These are phyloP conservation scores for Bipolaris bicolor DNA, from an alignment of 2,329 filamentous ascomycete species.

Conservation along the genomic window DNA sequence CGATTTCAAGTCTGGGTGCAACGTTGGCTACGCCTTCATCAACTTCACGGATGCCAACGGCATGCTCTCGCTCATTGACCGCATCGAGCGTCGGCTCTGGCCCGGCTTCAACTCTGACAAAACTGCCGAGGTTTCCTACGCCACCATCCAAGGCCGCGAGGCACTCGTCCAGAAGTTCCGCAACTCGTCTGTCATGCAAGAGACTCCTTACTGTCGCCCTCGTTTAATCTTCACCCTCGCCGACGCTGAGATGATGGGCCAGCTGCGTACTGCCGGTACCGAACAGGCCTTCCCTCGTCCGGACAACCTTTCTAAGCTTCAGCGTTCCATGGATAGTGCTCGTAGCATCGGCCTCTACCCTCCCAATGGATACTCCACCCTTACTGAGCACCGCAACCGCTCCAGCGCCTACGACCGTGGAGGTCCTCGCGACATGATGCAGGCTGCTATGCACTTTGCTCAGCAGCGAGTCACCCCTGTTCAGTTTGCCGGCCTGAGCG, in stretches of 20 bases:
- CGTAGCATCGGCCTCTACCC: constrained; percentile 87
- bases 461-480: constrained; percentile 24
- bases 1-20: constrained; percentile 58
- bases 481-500: constrained; percentile 18
- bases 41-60: constrained; percentile 77
- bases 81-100: constrained; percentile 57
- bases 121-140: constrained; percentile 88
- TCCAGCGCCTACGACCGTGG: constrained; percentile 83
- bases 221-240: constrained; percentile 64
- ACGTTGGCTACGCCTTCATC: constrained; percentile 96
- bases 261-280: constrained; percentile 62
- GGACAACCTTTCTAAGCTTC: constrained; percentile 87
- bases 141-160: constrained; percentile 94
- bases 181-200: constrained; percentile 95
- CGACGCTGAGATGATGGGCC: constrained; percentile 51
- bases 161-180: constrained; percentile 93
- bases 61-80: constrained; percentile 40
- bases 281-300: constrained; percentile 79
- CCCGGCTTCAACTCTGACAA: constrained; percentile 84
- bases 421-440: constrained; percentile 57
- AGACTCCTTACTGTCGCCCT: constrained; percentile 79
- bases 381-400: constrained; percentile 76
- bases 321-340: constrained; percentile 84
- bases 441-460: constrained; percentile 27
- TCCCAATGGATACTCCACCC: constrained; percentile 74